phyloP scores from a whole-genome alignment of 257 asterid genomes.

The Apocynum venetum region DNA sequence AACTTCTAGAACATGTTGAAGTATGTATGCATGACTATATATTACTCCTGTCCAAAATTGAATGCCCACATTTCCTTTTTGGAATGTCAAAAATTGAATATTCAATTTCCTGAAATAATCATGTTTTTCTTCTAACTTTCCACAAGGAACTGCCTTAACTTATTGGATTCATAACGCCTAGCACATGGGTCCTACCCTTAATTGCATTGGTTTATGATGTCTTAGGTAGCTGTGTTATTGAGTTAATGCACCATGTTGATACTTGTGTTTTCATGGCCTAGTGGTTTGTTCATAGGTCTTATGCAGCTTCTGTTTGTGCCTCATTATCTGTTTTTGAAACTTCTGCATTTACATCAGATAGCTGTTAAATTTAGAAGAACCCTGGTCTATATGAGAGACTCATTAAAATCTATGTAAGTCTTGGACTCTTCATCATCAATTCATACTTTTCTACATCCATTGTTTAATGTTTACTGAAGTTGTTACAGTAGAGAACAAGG shows the following conservation, averaged over 20 bases:
- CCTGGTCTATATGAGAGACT: not conserved
- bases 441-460: not conserved
- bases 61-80: too few relatives aligned
- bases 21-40: not conserved
- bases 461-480: not conserved
- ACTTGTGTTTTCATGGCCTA: not conserved
- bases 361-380: not conserved
- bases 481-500: not conserved
- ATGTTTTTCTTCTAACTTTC: not conserved
- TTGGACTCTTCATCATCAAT: not conserved
- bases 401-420: not conserved
- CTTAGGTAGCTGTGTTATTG: not conserved
- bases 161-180: not conserved
- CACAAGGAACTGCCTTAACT: not conserved
- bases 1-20: conserved; percentile 4
- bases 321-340: not conserved
- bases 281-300: not conserved
- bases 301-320: not conserved
- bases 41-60: too few relatives aligned
- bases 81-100: not conserved
- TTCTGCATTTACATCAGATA: not conserved
- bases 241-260: not conserved
- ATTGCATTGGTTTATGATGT: not conserved
- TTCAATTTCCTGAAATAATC: too few relatives aligned
- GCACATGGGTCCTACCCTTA: not conserved